A percentile compares a stretch with the other conserved stretches of the same genome.
Conservation (phyloP, 139 green algal genomes). For the Tetraselmis striata region DNA sequence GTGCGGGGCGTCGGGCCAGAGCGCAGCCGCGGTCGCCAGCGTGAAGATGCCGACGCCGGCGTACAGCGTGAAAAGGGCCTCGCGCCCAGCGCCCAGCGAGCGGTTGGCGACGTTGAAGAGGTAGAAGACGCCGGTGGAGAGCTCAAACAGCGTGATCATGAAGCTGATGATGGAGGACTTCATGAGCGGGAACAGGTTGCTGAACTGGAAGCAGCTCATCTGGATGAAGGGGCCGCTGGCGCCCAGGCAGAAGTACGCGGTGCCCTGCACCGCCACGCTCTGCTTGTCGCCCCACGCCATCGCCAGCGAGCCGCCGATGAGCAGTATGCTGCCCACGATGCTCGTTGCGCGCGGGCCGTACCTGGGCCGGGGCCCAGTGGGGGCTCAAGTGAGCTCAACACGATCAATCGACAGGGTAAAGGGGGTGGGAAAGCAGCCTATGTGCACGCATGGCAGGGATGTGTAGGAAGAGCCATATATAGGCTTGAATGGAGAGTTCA, state of each 20-base stretch:
- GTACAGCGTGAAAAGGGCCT: not conserved
- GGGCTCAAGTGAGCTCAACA: too few relatives aligned
- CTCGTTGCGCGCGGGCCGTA: not conserved
- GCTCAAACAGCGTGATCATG: constrained; percentile 3
- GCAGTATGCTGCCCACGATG: not conserved
- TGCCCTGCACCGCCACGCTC: not conserved
- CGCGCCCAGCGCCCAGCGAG: not conserved
- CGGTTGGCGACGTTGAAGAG: constrained; percentile 4
- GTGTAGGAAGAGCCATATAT: too few relatives aligned
- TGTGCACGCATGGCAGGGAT: too few relatives aligned
- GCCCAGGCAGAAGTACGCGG: not conserved
- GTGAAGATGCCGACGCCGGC: not conserved
- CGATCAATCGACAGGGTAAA: too few relatives aligned
- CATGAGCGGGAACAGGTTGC: not conserved
- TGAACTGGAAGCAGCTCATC: constrained; percentile 6
- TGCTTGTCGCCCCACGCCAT: constrained; percentile 6
- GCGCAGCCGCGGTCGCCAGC: not conserved
- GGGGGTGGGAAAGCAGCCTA: too few relatives aligned
- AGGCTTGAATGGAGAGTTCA: too few relatives aligned
- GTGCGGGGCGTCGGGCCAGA: constrained; percentile 1
- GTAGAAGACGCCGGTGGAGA: constrained; percentile 6
- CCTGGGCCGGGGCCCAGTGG: too few relatives aligned
- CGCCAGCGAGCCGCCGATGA: not conserved
- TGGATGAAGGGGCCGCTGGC: constrained; percentile 2
- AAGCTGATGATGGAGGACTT: constrained; percentile 1